phyloP scores from a whole-genome alignment of 192 early-diverging fungal genomes.

The Coemansia sp. region DNA sequence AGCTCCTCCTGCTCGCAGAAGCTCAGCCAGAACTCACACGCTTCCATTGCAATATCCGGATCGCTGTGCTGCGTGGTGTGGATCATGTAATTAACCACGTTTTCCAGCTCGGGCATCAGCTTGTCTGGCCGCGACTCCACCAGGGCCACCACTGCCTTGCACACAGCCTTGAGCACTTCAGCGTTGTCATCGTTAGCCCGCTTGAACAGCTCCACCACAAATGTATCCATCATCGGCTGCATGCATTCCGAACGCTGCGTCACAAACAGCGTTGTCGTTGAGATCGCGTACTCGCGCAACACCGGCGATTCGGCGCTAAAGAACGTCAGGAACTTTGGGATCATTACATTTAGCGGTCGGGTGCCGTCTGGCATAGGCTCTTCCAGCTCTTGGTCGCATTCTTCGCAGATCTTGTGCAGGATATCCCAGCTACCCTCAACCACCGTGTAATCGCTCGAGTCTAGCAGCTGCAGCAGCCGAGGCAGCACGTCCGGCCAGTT shows the following conservation, averaged over 20 bases:
- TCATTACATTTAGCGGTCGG: conserved; percentile 77
- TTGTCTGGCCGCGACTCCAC: conserved; percentile 82
- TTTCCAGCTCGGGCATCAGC: conserved; percentile 81
- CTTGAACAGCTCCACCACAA: conserved; percentile 68
- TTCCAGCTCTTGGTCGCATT: conserved; percentile 78
- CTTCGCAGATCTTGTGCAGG: conserved; percentile 95
- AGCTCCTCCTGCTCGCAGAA: conserved; percentile 92
- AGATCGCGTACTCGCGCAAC: conserved; percentile 79
- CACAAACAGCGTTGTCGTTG: conserved; percentile 86
- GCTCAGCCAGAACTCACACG: conserved; percentile 97
- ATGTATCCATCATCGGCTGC: conserved; percentile 53
- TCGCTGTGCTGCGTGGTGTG: conserved; percentile 85
- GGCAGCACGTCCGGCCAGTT: conserved; percentile 85
- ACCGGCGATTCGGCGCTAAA: conserved; percentile 73
- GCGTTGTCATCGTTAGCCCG: conserved; percentile 78
- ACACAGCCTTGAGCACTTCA: conserved; percentile 87
- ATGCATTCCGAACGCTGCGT: conserved; percentile 65
- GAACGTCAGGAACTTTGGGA: conserved; percentile 84
- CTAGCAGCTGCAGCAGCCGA: conserved; percentile 74
- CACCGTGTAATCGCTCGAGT: conserved; percentile 63
- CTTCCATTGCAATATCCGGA: conserved; percentile 89
- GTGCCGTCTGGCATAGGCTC: conserved; percentile 66
- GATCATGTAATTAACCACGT: conserved; percentile 94
- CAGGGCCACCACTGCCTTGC: conserved; percentile 89
- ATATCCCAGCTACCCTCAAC: conserved; percentile 87